phyloP scores from a whole-genome alignment of 2,329 filamentous ascomycete genomes.

The Phyllosticta ampelicida region DNA sequence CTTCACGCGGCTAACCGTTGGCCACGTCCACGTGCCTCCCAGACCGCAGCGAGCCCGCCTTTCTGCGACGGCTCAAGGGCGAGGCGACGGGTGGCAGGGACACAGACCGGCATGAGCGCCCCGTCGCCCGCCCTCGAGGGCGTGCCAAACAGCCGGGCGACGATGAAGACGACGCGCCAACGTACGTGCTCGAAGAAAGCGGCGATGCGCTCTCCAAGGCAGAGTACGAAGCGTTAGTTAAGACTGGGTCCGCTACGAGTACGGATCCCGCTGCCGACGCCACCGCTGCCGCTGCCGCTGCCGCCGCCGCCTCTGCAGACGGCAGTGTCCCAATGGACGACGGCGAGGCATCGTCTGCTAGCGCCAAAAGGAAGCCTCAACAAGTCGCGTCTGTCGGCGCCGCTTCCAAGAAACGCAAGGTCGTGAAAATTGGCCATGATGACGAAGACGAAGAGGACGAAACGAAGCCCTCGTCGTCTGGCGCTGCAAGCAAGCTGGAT shows the following conservation, averaged over 20 bases:
- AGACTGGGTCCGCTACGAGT: constrained; percentile 9
- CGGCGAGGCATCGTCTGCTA: not conserved
- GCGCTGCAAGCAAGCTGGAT: constrained; percentile 6
- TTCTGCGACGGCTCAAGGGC: constrained; percentile 38
- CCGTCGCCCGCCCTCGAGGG: constrained; percentile 33
- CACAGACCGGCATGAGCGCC: constrained; percentile 34
- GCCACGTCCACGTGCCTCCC: constrained; percentile 13
- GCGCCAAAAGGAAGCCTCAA: constrained; percentile 12
- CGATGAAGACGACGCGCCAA: constrained; percentile 65
- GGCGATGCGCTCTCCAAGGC: constrained; percentile 48
- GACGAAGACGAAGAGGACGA: constrained; percentile 14
- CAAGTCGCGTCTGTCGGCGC: constrained; percentile 25
- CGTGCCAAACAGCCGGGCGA: constrained; percentile 40
- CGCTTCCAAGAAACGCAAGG: constrained; percentile 27
- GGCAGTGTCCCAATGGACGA: constrained; percentile 8
- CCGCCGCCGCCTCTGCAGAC: constrained; percentile 11
- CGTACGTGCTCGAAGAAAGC: constrained; percentile 62
- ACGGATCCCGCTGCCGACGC: constrained; percentile 10
- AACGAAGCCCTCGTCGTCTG: constrained; percentile 9
- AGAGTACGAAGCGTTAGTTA: constrained; percentile 37
- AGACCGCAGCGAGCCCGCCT: constrained; percentile 42
- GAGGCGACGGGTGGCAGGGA: constrained; percentile 41
- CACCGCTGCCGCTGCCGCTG: constrained; percentile 10
- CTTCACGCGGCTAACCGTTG: not conserved
- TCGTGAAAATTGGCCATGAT: constrained; percentile 21